These are phyloP conservation scores for Aureobasidium sp. DNA, from an alignment of 2,329 filamentous ascomycete species.

Conservation along the genomic window DNA sequence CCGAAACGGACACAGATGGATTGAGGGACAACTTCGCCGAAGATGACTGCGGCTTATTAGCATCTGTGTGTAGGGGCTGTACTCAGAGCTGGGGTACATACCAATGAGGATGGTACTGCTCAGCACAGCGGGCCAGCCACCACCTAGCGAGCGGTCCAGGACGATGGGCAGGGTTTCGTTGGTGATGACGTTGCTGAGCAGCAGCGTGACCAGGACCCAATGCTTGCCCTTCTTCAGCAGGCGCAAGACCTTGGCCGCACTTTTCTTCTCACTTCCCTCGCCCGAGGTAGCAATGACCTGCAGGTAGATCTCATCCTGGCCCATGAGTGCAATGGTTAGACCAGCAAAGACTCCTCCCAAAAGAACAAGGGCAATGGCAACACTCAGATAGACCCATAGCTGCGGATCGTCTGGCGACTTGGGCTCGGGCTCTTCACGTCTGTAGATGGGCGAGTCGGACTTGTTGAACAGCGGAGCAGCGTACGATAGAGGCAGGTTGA, in stretches of 20 bases:
- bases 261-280: conserved; percentile 74
- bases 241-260: conserved; percentile 71
- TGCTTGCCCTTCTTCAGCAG: conserved; percentile 86
- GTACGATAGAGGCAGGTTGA: conserved; percentile 14
- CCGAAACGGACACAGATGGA: conserved; percentile 95
- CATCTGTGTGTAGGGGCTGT: conserved; percentile 9
- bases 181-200: conserved; percentile 94
- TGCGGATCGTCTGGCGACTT: conserved; percentile 43
- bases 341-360: conserved; percentile 90
- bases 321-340: conserved; percentile 79
- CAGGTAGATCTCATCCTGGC: conserved; percentile 88
- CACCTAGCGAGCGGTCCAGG: conserved; percentile 84
- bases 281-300: conserved; percentile 86
- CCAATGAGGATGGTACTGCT: conserved; percentile 91
- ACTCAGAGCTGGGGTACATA: conserved; percentile 37
- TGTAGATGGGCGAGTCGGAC: conserved; percentile 8
- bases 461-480: conserved; percentile 14
- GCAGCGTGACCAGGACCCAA: conserved; percentile 91
- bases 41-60: conserved; percentile 62
- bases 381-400: conserved; percentile 71
- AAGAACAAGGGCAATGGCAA: conserved; percentile 74
- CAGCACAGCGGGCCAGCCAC: conserved; percentile 87
- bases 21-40: conserved; percentile 93
- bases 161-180: conserved; percentile 96
- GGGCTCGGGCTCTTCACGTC: conserved; percentile 16